phyloP scores from a whole-genome alignment of 805 yeast species.

The Pichia sporocuriosa region DNA sequence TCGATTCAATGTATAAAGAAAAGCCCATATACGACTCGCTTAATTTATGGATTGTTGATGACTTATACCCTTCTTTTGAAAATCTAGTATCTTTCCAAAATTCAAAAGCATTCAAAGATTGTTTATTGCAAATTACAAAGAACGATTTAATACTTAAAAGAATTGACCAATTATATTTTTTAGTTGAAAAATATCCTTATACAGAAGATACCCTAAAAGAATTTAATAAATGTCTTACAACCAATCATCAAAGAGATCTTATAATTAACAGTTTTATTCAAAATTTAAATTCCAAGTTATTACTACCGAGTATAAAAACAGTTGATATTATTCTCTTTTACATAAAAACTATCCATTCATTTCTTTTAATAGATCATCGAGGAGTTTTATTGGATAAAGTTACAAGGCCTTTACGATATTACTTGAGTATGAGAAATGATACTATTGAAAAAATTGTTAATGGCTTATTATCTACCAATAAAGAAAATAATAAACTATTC shows the following conservation, averaged over 20 bases:
- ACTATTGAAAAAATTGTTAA: conserved; percentile 61
- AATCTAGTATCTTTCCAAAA: conserved; percentile 7
- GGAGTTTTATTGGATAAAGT: conserved; percentile 79
- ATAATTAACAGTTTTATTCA: conserved; percentile 46
- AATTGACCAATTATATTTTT: conserved; percentile 50
- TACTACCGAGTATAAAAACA: conserved; percentile 81
- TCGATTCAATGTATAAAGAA: conserved; percentile 1
- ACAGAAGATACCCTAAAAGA: conserved; percentile 52
- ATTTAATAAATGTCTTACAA: conserved; percentile 43
- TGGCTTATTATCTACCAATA: conserved; percentile 53
- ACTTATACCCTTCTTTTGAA: conserved; percentile 30
- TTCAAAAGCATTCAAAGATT: conserved; percentile 7
- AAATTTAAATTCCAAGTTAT: conserved; percentile 38
- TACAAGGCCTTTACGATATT: conserved; percentile 65
- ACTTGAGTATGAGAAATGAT: conserved; percentile 68
- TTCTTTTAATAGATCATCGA: conserved; percentile 73
- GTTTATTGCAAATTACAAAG: conserved; percentile 18
- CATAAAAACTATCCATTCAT: conserved; percentile 63
- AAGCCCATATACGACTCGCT: conserved; percentile 31
- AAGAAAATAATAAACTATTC: conserved; percentile 34
- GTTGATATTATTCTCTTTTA: conserved; percentile 62
- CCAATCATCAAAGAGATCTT: conserved; percentile 41
- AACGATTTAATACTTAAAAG: conserved; percentile 36
- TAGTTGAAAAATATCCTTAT: conserved; percentile 47
- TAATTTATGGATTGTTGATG: conserved; percentile 32